phyloP scores from a whole-genome alignment of 1,284 basidiomycete species.

The Fomitiporia mediterranea region DNA sequence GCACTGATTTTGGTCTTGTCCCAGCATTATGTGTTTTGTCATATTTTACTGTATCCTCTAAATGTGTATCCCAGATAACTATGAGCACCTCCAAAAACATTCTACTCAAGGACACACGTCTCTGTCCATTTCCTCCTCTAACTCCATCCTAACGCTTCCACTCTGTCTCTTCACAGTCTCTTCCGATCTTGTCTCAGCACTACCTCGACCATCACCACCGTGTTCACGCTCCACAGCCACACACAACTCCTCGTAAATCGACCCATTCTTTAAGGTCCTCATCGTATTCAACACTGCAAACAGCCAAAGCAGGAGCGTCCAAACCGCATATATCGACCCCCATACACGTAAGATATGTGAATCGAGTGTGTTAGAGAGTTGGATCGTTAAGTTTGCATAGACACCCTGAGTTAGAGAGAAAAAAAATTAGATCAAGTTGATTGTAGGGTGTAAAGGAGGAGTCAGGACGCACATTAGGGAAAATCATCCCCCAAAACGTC shows the following conservation, averaged over 20 bases:
- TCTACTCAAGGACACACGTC: no score
- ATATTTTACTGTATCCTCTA: no score
- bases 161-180: no score
- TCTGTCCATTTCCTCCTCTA: no score
- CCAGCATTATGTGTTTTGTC: no score
- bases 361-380: conserved; percentile 46
- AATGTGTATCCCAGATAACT: no score
- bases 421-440: background rate
- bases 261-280: conserved; percentile 33
- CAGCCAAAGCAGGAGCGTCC: conserved; percentile 53
- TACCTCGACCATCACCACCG: no score
- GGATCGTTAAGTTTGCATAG: conserved; percentile 60
- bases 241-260: conserved; percentile 38
- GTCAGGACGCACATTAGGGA: conserved; percentile 49
- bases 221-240: no score
- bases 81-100: no score
- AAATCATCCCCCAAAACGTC: conserved; percentile 55
- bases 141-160: no score
- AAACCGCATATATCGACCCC: conserved; percentile 49
- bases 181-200: no score
- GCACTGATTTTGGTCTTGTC: no score
- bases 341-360: conserved; percentile 48
- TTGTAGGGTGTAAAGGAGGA: background rate
- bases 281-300: conserved; percentile 44
- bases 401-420: conserved; percentile 41